phyloP scores from a whole-genome alignment of 129 eudicot genomes.

The Centella asiatica region DNA sequence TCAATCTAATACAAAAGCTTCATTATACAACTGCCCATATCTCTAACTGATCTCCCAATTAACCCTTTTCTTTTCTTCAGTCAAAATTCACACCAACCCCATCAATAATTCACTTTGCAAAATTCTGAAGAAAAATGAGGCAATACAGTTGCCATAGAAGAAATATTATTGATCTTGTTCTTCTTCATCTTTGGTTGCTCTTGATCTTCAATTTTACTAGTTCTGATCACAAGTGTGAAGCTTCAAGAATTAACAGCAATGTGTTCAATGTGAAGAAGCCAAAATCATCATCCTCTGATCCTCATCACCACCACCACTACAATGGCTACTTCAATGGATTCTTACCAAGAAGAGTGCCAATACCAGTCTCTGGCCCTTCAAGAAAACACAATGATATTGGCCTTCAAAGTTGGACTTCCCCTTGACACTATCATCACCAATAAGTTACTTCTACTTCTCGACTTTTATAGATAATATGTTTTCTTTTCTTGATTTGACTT shows the following conservation, averaged over 20 bases:
- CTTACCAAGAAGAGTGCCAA: conserved; percentile 56
- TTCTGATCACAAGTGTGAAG: conserved; percentile 15
- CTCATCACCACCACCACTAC: too few species aligned
- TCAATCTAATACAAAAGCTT: conserved; percentile 1
- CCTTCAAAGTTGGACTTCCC: conserved; percentile 36
- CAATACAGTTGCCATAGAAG: neutral
- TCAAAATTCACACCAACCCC: neutral
- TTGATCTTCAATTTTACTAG: conserved; percentile 13
- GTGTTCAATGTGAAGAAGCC: conserved; percentile 34
- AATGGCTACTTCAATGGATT: conserved; percentile 46
- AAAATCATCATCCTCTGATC: conserved; percentile 2
- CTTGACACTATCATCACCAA: conserved; percentile 21
- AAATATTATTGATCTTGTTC: neutral
- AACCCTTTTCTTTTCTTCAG: neutral
- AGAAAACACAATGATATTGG: conserved; percentile 77
- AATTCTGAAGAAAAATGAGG: conserved; percentile 1
- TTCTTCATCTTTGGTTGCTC: conserved; percentile 6
- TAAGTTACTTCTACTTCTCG: neutral
- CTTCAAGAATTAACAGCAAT: conserved; percentile 32
- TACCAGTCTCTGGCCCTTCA: conserved; percentile 70
- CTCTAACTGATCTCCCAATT: neutral
- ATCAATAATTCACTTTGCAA: neutral
- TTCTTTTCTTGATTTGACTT: neutral
- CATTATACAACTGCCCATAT: conserved; percentile 6
- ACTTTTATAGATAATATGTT: neutral